These are phyloP conservation scores for Suaeda aralocaspica DNA, from an alignment of 148 eudicot genomes.

Conservation along the genomic window DNA sequence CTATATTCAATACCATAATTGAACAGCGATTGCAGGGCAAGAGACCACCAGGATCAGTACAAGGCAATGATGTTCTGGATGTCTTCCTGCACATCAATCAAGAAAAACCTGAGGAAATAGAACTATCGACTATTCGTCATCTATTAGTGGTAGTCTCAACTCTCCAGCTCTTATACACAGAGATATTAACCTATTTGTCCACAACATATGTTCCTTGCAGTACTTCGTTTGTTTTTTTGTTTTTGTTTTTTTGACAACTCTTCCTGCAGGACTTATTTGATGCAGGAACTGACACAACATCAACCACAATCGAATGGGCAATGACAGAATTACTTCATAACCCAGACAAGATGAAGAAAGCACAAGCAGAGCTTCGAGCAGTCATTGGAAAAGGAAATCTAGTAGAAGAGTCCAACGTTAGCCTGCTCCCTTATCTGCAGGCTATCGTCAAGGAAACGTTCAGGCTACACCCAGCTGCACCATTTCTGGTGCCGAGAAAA, in stretches of 20 bases:
- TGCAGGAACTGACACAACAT: constrained; percentile 24
- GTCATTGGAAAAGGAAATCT: neutral
- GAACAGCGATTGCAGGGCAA: constrained; percentile 16
- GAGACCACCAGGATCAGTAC: constrained; percentile 8
- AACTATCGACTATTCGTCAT: constrained; percentile 5
- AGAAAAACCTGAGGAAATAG: constrained; percentile 4
- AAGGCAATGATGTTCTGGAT: constrained; percentile 18
- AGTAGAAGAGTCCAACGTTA: neutral
- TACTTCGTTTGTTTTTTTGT: too few species aligned
- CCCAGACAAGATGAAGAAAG: constrained; percentile 10
- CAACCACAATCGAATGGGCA: constrained; percentile 13
- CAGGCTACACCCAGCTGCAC: constrained; percentile 17
- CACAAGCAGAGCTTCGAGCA: constrained; percentile 9
- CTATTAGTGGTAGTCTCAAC: constrained; percentile 4
- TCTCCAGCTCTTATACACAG: neutral
- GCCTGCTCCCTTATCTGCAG: constrained; percentile 8
- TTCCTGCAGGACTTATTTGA: constrained; percentile 11
- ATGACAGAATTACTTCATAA: constrained; percentile 9
- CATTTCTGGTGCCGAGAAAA: constrained; percentile 14
- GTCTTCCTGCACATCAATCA: constrained; percentile 11
- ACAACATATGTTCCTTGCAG: too few species aligned
- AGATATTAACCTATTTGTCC: too few species aligned
- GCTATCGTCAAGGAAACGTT: constrained; percentile 15
- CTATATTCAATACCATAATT: constrained; percentile 8
- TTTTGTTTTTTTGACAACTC: neutral